Base-by-base conservation (phyloP, 2,329 filamentous ascomycete genomes). In the Claviceps humidiphila region DNA sequence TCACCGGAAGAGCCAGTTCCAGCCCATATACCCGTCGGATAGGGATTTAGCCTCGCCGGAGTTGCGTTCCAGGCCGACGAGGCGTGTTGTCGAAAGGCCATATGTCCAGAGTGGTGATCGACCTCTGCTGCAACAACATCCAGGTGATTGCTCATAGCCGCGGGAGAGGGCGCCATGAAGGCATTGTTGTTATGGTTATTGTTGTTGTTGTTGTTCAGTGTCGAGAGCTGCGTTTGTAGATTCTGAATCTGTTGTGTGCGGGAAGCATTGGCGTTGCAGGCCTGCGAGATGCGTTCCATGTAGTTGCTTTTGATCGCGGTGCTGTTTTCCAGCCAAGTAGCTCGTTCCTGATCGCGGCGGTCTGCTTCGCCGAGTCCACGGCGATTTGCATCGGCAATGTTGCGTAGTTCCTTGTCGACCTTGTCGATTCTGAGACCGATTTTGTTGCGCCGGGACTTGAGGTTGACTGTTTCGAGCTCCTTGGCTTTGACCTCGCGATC, bases 371-470 rank as follows among this genome's bases (percentile, higher is more conserved):
- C 76, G 20, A 82, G 71, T 1, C 80, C 81, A 48, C 81, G 76
- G 49, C 74, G 75, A 63, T 86, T 86, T 58, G 84, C 84, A 58
- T 84, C 80, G 24, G 77, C 75, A 59, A 89, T 82, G 59, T 82
- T 81, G 52, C 82, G 80, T 58, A 85, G 76, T 65, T 89, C 85
- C 58, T 80, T 82, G 58, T 85, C 81, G 24, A 88, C 80, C 70
- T 87, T 87, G 62, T 76, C 75, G 59, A 87, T 84, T 49, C 86
- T 82, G 26, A 78, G 75, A 52, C 80, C 78, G 43, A 88, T 81
- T 68, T 86, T 86, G 69, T 87, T 87, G 49, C 79, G 77, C 65
- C 87, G 87, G 53, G 80, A 78, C 61, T 82, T 76, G 34, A 84
- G 71, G 56, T 75, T 75, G 20, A 73, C 70, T 60, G 83, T 77